A percentile compares a stretch with the other conserved stretches of the same genome.
Evolutionary conservation across 305 asterid genomes (phyloP).

Genomic region (Plantago coronopus): DNA sequence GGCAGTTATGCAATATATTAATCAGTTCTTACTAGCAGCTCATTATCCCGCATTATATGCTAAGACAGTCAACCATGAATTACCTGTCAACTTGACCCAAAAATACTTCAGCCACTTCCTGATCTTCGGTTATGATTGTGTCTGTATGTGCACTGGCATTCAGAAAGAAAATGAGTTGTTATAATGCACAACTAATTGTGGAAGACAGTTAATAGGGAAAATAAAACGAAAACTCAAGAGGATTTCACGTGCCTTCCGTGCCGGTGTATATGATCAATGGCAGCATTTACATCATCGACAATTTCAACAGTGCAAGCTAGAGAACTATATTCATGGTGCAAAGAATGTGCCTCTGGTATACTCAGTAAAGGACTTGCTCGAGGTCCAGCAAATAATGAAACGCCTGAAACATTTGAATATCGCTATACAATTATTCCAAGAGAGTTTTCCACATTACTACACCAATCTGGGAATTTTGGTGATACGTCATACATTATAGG

Average conservation of each 20-base stretch:
- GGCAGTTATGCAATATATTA: neutral
- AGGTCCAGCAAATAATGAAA: conserved; percentile 76
- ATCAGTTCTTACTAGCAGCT: neutral
- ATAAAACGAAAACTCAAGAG: neutral
- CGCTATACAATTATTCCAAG: neutral
- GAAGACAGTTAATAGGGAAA: conserved; percentile 10
- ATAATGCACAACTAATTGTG: conserved; percentile 13
- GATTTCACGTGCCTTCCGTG: conserved; percentile 72
- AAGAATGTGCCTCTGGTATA: conserved; percentile 73
- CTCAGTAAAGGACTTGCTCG: conserved; percentile 62
- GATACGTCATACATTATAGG: neutral
- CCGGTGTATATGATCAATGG: conserved; percentile 84
- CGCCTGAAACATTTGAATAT: conserved; percentile 45
- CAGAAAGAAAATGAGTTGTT: conserved; percentile 17
- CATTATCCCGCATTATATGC: conserved; percentile 2
- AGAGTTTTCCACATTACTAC: too few species aligned
- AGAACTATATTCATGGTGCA: conserved; percentile 93
- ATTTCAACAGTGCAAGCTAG: conserved; percentile 93
- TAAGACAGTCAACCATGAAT: conserved; percentile 7
- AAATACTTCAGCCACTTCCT: conserved; percentile 65
- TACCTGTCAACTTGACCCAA: conserved; percentile 90
- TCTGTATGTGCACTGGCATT: conserved; percentile 86
- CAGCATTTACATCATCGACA: conserved; percentile 88
- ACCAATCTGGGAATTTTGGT: neutral
- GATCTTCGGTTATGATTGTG: conserved; percentile 74